Evolutionary conservation across 2,329 filamentous ascomycete species (phyloP), one percentile per base, ranked within the genome.

Genomic region (Simplicillium sp.): DNA sequence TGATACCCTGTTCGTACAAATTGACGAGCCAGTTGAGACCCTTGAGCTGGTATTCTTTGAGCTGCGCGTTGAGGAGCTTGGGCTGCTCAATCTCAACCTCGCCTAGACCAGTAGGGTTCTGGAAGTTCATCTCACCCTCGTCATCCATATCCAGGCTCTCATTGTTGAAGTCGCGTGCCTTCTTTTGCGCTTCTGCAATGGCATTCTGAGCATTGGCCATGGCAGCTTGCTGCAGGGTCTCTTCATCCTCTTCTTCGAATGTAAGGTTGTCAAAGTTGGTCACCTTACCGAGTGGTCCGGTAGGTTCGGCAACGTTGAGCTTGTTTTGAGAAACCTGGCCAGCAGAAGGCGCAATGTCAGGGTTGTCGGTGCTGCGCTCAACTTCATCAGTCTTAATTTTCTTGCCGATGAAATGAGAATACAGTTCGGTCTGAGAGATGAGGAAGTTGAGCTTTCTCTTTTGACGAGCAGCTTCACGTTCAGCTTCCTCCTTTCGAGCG

Each of bases 1-100:
- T 97, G 84, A 98, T 98, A 60, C 92, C 92, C 64, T 98, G 92
- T 63, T 98, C 92, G 68, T 98, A 98, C 50, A 98, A 66, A 60
- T 98, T 97, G 68, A 95, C 92, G 41, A 98, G 79, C 92, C 92
- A 98, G 59, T 97, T 98, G 60, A 98, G 84, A 65, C 92, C 92
- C 70, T 98, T 98, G 59, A 98, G 71, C 68, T 98, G 92, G 65
- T 98, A 98, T 61, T 98, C 92, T 61, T 98, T 98, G 56, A 98
- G 79, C 58, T 94, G 87, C 39, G 89, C 87, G 48, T 86, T 89
- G 55, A 98, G 77, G 65, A 97, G 80, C 64, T 88, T 94, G 8
- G 92, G 92, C 59, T 98, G 92, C 47, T 89, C 82, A 42, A 98
- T 87, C 55, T 95, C 86, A 50, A 95, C 87, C 53, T 92, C 89